Base-by-base conservation (phyloP, 257 asterid genomes). In the Penstemon newberryi region DNA sequence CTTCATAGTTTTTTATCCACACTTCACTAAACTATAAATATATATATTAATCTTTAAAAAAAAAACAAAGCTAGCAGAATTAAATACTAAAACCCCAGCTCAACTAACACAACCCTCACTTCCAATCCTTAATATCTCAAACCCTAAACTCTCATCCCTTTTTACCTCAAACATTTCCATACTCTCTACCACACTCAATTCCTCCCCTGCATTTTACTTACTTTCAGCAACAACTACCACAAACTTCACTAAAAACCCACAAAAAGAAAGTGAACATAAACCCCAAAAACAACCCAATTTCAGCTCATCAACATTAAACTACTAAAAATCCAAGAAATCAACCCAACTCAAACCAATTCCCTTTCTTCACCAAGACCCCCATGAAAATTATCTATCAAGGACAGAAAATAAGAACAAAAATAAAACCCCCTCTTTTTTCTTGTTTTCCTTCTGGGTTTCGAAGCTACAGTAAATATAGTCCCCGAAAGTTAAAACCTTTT, bases 1-100 rank as follows among this genome's bases (percentile, higher is more conserved):
- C 79, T 84, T 84, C 87, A 79, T 82, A 60, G 47, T 70, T 49
- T 25, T 25, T 72, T 63, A 67, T 60, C 69, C 73, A 70, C 71
- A 52, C 73, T 68, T 70, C 70, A 69, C 76, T 73, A 18, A 33
- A 57, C 69, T n/a, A 52, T 53, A 43, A 18, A 54, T 42, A 36
- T 54, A 45, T 63, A 70, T 60, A 60, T 13, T 50, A 11, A 53
- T 56, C 45, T 60, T 44, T 15, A 15, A 15, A 52, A 57, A 55
- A 66, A 25, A 25, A 44, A 68, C 54, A 58, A 37, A 77, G 71
- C 66, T 61, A 54, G 55, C 41, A 67, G 12, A 47, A 18, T 47
- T 52, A 67, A 18, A 51, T 19, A 64, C 63, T 46, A 49, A 50
- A 69, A 15, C 15, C 63, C 55, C 65, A 71, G 54, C 49, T 68